Evolutionary conservation across 1,284 basidiomycete species (phyloP).

Genomic region (Sporisorium reilianum): DNA sequence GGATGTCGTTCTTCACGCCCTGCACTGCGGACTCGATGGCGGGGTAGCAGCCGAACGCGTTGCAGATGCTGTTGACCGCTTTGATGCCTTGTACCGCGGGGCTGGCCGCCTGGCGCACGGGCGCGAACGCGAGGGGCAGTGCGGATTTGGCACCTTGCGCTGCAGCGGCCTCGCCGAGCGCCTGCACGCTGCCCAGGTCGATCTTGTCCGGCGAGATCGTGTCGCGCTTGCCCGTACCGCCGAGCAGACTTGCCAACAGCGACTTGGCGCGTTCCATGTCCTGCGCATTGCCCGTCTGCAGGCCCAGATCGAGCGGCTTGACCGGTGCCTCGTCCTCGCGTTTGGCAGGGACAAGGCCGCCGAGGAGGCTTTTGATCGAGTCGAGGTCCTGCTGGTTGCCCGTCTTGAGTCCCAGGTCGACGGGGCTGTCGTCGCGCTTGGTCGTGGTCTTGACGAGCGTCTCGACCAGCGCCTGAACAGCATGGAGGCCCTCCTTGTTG

Average conservation of each 20-base stretch:
- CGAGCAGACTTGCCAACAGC: slow-evolving; percentile 28
- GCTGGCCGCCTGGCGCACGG: slow-evolving; percentile 29
- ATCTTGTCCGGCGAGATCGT: slow-evolving; percentile 39
- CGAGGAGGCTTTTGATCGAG: slow-evolving; percentile 15
- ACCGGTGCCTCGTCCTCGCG: slow-evolving; percentile 20
- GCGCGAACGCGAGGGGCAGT: slow-evolving; percentile 17
- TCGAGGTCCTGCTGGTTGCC: slow-evolving; percentile 38
- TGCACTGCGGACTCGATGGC: slow-evolving; percentile 11
- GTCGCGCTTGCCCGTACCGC: slow-evolving; percentile 31
- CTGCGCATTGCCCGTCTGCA: slow-evolving; percentile 34
- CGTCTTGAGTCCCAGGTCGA: slow-evolving; percentile 23
- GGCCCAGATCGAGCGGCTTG: slow-evolving; percentile 22
- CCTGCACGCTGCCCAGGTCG: slow-evolving; percentile 29
- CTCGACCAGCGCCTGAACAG: slow-evolving; percentile 19
- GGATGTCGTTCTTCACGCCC: slow-evolving; percentile 8
- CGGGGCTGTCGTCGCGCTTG: slow-evolving; percentile 22
- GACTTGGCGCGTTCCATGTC: slow-evolving; percentile 25
- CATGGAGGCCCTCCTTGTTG: slow-evolving; percentile 31
- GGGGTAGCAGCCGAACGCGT: slow-evolving; percentile 23
- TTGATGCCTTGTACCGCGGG: slow-evolving; percentile 40
- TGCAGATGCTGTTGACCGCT: slow-evolving; percentile 29
- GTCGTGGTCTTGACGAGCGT: slow-evolving; percentile 10
- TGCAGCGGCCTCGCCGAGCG: slow-evolving; percentile 5
- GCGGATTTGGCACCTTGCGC: slow-evolving; percentile 14
- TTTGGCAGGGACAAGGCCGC: slow-evolving; percentile 21